A percentile compares a stretch with the other conserved stretches of the same genome.
These are phyloP conservation scores for Lepiota brunneoincarnata DNA, from an alignment of 768 basidiomycete species.

Conservation along the genomic window DNA sequence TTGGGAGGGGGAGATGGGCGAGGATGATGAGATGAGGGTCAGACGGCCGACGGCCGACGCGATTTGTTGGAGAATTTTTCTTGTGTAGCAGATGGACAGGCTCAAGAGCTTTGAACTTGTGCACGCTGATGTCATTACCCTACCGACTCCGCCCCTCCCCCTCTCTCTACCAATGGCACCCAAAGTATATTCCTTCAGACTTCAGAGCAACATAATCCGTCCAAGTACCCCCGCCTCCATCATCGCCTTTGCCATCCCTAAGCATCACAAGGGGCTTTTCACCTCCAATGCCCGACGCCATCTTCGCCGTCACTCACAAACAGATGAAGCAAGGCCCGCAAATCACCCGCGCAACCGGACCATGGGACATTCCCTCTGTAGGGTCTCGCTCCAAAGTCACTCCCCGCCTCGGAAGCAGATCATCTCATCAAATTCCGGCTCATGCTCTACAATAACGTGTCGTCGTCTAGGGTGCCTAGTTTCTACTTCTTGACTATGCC, in stretches of 20 bases:
- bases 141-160: slow-evolving; percentile 13
- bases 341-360: slow-evolving; percentile 39
- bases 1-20: slow-evolving; percentile 71
- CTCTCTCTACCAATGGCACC: slow-evolving; percentile 36
- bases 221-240: neutral
- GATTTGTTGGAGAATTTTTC: slow-evolving; percentile 21
- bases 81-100: slow-evolving; percentile 54
- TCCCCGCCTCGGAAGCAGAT: slow-evolving; percentile 29
- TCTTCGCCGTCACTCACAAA: slow-evolving; percentile 49
- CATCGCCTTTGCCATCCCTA: slow-evolving; percentile 21
- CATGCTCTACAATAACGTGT: too few species aligned
- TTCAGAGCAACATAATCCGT: slow-evolving; percentile 48
- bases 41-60: slow-evolving; percentile 77
- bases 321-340: slow-evolving; percentile 31
- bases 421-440: slow-evolving; percentile 47
- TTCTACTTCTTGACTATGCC: too few species aligned
- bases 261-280: slow-evolving; percentile 78
- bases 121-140: slow-evolving; percentile 50
- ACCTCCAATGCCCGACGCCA: slow-evolving; percentile 58
- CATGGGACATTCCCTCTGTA: slow-evolving; percentile 43
- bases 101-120: slow-evolving; percentile 83
- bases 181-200: slow-evolving; percentile 50
- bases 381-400: slow-evolving; percentile 38
- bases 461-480: too few species aligned
- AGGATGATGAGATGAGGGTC: slow-evolving; percentile 77